A percentile compares a stretch with the other conserved stretches of the same genome.
phyloP scores from a whole-genome alignment of 1,139 yeast species.

The Suhomyces choctaworum region DNA sequence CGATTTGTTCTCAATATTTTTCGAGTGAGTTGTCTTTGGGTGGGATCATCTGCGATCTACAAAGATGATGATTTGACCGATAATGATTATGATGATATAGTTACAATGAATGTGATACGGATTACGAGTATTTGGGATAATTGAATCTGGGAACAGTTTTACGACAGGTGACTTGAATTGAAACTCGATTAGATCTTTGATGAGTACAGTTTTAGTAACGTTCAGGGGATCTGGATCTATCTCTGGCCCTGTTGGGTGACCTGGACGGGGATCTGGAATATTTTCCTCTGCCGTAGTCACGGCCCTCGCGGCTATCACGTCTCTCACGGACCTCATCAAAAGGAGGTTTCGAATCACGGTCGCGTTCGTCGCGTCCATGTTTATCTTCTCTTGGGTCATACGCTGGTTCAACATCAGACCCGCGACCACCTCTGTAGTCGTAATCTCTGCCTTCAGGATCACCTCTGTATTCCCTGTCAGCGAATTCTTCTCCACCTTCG shows the following conservation, averaged over 20 bases:
- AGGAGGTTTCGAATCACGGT: constrained; percentile 15
- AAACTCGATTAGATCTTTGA: constrained; percentile 19
- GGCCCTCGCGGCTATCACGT: constrained; percentile 14
- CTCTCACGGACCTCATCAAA: constrained; percentile 12
- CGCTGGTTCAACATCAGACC: constrained; percentile 21
- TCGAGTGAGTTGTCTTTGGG: background rate
- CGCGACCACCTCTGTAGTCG: constrained; percentile 17
- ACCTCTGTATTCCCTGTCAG: constrained; percentile 19
- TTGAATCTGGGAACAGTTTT: constrained; percentile 2
- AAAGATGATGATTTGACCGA: constrained; percentile 1
- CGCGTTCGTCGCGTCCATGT: constrained; percentile 16
- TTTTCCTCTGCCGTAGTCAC: constrained; percentile 27
- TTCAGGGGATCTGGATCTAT: constrained; percentile 45
- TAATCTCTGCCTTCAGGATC: constrained; percentile 22
- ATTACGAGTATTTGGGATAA: background rate
- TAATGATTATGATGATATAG: background rate
- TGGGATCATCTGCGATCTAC: background rate
- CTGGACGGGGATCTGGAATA: constrained; percentile 45
- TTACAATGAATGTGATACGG: constrained; percentile 1
- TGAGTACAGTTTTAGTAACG: constrained; percentile 30
- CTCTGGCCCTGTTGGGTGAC: constrained; percentile 37
- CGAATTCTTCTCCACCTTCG: constrained; percentile 10
- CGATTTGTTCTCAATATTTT: no score
- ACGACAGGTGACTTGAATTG: constrained; percentile 2
- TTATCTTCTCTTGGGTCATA: constrained; percentile 21